phyloP scores from a whole-genome alignment of 805 yeast genomes.

The Priceomyces castillae region DNA sequence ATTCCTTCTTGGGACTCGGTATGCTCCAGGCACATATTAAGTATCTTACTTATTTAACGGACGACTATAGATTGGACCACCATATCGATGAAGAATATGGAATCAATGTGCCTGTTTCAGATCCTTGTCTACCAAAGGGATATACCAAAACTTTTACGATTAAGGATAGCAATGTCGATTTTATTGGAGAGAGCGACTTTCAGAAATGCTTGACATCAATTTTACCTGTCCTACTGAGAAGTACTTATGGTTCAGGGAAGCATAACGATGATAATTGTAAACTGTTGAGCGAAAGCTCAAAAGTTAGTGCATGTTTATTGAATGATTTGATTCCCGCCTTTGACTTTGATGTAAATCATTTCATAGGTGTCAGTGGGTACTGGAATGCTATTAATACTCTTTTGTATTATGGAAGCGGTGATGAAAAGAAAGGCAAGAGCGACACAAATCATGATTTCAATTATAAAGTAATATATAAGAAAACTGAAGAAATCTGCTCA shows the following conservation, averaged over 20 bases:
- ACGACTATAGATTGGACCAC: slow-evolving; percentile 16
- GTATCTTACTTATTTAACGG: slow-evolving; percentile 40
- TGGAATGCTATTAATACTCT: slow-evolving; percentile 59
- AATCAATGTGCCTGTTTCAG: slow-evolving; percentile 33
- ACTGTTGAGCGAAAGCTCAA: slow-evolving; percentile 25
- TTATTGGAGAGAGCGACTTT: slow-evolving; percentile 55
- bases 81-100: slow-evolving; percentile 12
- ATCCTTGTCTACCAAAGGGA: slow-evolving; percentile 60
- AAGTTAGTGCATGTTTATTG: slow-evolving; percentile 48
- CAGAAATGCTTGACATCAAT: slow-evolving; percentile 45
- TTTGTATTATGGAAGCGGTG: slow-evolving; percentile 28
- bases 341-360: slow-evolving; percentile 54
- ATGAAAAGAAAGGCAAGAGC: slow-evolving; percentile 8
- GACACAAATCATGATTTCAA: slow-evolving; percentile 37
- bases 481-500: slow-evolving; percentile 49
- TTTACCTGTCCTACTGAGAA: slow-evolving; percentile 43
- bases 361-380: slow-evolving; percentile 66
- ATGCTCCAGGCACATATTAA: slow-evolving; percentile 52
- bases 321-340: slow-evolving; percentile 54
- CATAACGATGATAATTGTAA: slow-evolving; percentile 26
- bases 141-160: slow-evolving; percentile 25
- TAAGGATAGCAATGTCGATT: slow-evolving; percentile 28
- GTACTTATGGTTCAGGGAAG: slow-evolving; percentile 24
- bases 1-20: slow-evolving; percentile 61
- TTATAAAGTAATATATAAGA: slow-evolving; percentile 40